These are phyloP conservation scores for Russula olivacea DNA, from an alignment of 768 basidiomycete species.

Conservation along the genomic window DNA sequence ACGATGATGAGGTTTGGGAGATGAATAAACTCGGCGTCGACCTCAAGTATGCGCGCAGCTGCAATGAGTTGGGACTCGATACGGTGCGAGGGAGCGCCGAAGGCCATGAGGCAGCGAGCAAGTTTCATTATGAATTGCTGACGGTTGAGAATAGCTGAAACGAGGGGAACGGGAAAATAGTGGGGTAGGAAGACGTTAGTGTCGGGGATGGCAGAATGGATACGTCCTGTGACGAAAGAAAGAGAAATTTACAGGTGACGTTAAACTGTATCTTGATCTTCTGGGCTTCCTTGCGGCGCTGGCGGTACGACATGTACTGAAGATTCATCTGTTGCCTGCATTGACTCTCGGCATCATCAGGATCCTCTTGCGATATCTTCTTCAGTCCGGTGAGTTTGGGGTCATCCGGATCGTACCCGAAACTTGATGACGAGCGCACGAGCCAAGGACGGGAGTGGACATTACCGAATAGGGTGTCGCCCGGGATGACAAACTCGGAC, in stretches of 20 bases:
- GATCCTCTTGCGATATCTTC: conserved; percentile 48
- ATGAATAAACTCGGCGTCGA: conserved; percentile 89
- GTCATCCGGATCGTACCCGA: conserved; percentile 55
- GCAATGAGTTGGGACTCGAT: conserved; percentile 89
- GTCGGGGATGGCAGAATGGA: not conserved
- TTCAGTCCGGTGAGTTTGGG: conserved; percentile 57
- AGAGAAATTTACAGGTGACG: conserved; percentile 51
- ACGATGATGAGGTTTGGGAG: conserved; percentile 76
- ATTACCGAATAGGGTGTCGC: not conserved
- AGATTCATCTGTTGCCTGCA: conserved; percentile 33
- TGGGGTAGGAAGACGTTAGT: not conserved
- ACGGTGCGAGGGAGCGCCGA: conserved; percentile 89
- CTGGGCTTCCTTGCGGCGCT: conserved; percentile 58
- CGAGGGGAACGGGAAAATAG: not conserved
- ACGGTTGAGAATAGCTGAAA: conserved; percentile 66
- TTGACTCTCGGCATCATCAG: conserved; percentile 56
- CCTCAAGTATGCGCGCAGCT: conserved; percentile 82
- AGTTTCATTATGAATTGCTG: conserved; percentile 84
- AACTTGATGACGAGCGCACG: conserved; percentile 9
- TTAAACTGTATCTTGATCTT: conserved; percentile 70
- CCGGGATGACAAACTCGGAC: conserved; percentile 15
- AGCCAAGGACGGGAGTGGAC: conserved; percentile 5
- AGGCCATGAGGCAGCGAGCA: conserved; percentile 83
- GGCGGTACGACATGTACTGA: conserved; percentile 60
- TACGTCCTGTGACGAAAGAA: not conserved